Evolutionary conservation across 2,329 filamentous ascomycete species (phyloP), one percentile per base, ranked within the genome.

Genomic region (Scedosporium minutisporum): DNA sequence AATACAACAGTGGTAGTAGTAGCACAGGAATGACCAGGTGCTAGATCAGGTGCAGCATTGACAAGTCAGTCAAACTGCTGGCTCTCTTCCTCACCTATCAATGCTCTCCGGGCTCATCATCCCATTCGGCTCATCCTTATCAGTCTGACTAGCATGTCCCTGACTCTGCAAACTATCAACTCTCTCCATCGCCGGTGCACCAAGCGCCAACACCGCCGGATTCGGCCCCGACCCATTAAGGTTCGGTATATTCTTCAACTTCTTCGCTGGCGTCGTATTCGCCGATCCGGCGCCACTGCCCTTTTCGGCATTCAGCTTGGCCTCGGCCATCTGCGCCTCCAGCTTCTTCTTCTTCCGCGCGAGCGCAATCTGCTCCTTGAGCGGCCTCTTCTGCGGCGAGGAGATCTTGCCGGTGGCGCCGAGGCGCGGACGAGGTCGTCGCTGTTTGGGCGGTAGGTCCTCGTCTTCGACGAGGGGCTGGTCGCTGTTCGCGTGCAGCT

Each of bases 381-480:
- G 83, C 38, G 91, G 90, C 6, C 90, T 82, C 77, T 96, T 96
- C 68, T 92, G 86, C 38, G 91, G 90, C 61, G 87, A 89, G 10
- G 89, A 88, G 67, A 96, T 96, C 80, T 96, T 96, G 70, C 91
- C 91, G 21, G 88, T 93, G 21, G 85, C 83, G 41, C 83, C 82
- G 25, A 85, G 80, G 38, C 83, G 79, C n/a, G 85, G 83, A n/a
- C 83, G 80, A 25, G 77, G 91, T 76, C 78, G 88, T 78, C 91
- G 83, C 76, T 99, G 95, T 76, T 99, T 99, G 62, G 88, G 85
- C 16, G 96, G 95, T 25, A 99, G 79, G 68, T 99, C 93, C 71
- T 97, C 91, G 75, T 99, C 95, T 77, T 99, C 95, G 61, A 96
- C 80, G 67, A 99, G 82, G 53, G 91, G 87, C 72, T 92, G 85